These are phyloP conservation scores for Hymenotorrendiella dingleyae DNA, from an alignment of 2,329 filamentous ascomycete genomes.

Conservation along the genomic window DNA sequence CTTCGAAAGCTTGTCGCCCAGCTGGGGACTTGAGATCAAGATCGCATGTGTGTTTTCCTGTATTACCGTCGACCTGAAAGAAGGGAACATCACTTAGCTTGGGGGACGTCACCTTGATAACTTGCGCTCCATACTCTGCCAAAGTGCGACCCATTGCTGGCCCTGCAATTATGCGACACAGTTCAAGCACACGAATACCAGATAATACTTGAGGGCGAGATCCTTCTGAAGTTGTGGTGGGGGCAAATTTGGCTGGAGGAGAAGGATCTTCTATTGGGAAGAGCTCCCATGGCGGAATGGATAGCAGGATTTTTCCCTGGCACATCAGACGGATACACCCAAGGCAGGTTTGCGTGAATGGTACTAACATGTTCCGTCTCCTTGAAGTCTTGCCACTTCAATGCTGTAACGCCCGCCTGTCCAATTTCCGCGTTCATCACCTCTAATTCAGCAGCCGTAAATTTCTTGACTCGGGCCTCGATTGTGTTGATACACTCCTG, in stretches of 20 bases:
- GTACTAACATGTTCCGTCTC: constrained; percentile 46
- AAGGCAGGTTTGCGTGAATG: not conserved
- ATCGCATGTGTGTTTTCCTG: constrained; percentile 61
- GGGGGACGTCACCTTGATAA: constrained; percentile 65
- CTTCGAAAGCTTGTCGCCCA: constrained; percentile 52
- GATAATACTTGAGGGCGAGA: constrained; percentile 33
- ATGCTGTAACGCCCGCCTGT: constrained; percentile 55
- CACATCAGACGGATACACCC: not conserved
- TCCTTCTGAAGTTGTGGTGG: constrained; percentile 10
- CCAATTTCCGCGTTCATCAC: constrained; percentile 46
- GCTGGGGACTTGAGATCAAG: constrained; percentile 52
- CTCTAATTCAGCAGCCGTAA: constrained; percentile 51
- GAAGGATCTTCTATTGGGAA: constrained; percentile 39
- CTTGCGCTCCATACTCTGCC: constrained; percentile 69
- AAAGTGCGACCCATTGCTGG: constrained; percentile 66
- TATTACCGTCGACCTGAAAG: constrained; percentile 67
- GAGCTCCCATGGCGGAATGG: constrained; percentile 41
- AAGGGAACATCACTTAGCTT: constrained; percentile 65
- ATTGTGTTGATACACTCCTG: constrained; percentile 53
- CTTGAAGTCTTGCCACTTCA: constrained; percentile 54
- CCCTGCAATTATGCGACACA: constrained; percentile 70
- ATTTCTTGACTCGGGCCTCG: constrained; percentile 50
- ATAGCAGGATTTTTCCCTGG: constrained; percentile 35
- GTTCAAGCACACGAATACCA: constrained; percentile 67
- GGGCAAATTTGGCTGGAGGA: constrained; percentile 38